These are phyloP conservation scores for Rauvolfia tetraphylla DNA, from an alignment of 257 asterid genomes.

Conservation along the genomic window DNA sequence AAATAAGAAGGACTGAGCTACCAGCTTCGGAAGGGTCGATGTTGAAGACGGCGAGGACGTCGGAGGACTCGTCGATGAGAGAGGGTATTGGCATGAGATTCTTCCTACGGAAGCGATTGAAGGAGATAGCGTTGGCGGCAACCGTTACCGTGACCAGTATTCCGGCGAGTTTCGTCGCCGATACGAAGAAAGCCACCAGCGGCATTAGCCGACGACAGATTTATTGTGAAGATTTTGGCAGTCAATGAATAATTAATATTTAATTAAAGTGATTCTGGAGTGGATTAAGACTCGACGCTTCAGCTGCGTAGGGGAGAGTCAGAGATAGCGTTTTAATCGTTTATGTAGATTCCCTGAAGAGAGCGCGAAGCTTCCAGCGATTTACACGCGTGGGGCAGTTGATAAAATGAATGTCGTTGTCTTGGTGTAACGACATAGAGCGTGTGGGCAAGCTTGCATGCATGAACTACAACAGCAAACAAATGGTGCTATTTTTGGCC, in stretches of 20 bases:
- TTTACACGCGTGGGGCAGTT: not conserved
- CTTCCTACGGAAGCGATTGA: constrained; percentile 51
- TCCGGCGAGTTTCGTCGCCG: constrained; percentile 93
- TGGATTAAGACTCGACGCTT: too few species aligned
- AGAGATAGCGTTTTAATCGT: not conserved
- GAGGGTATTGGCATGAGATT: constrained; percentile 58
- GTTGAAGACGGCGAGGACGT: constrained; percentile 65
- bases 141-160: constrained; percentile 60
- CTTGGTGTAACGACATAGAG: not conserved
- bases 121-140: constrained; percentile 85
- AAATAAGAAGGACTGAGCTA: constrained; percentile 1
- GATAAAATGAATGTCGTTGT: constrained; percentile 8
- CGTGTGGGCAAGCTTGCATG: not conserved
- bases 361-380: not conserved
- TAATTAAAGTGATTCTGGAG: too few species aligned
- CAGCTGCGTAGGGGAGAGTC: too few species aligned
- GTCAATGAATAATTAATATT: too few species aligned
- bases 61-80: constrained; percentile 67
- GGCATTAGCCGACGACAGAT: constrained; percentile 30
- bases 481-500: too few species aligned
- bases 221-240: not conserved
- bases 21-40: constrained; percentile 38
- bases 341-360: not conserved
- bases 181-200: constrained; percentile 40
- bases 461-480: too few species aligned